These are phyloP conservation scores for Zizania palustris DNA, from an alignment of 202 grass and related monocot genomes.

Conservation along the genomic window DNA sequence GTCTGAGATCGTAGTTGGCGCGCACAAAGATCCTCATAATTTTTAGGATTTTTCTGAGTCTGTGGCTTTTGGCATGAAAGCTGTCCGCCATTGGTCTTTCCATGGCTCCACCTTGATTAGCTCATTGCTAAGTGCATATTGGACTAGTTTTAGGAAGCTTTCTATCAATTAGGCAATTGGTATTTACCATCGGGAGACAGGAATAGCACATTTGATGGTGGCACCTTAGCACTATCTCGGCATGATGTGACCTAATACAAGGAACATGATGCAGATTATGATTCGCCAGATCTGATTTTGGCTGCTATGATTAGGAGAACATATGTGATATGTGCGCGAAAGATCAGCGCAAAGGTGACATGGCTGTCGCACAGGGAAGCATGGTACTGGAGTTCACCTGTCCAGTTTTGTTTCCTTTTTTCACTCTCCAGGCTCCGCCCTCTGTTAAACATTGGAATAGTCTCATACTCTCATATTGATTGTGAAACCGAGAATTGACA, in stretches of 20 bases:
- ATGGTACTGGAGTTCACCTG: too few species aligned
- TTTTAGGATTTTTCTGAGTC: too few species aligned
- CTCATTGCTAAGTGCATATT: not conserved
- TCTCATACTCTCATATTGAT: too few species aligned
- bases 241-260: slow-evolving; percentile 3
- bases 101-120: not conserved
- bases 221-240: not conserved
- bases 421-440: not conserved
- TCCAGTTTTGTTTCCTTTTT: not conserved
- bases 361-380: slow-evolving; percentile 33
- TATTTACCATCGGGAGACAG: not conserved
- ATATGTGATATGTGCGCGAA: not conserved
- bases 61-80: not conserved
- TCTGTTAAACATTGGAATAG: not conserved
- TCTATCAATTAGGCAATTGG: not conserved
- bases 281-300: not conserved
- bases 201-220: not conserved
- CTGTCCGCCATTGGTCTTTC: not conserved
- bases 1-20: too few species aligned
- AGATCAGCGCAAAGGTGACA: not conserved
- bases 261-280: slow-evolving; percentile 3
- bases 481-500: too few species aligned
- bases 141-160: too few species aligned
- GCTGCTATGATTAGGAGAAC: not conserved
- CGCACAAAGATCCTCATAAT: too few species aligned